Base-by-base conservation (phyloP, 495 filamentous ascomycete species). In the Lichenothelia convexa region DNA sequence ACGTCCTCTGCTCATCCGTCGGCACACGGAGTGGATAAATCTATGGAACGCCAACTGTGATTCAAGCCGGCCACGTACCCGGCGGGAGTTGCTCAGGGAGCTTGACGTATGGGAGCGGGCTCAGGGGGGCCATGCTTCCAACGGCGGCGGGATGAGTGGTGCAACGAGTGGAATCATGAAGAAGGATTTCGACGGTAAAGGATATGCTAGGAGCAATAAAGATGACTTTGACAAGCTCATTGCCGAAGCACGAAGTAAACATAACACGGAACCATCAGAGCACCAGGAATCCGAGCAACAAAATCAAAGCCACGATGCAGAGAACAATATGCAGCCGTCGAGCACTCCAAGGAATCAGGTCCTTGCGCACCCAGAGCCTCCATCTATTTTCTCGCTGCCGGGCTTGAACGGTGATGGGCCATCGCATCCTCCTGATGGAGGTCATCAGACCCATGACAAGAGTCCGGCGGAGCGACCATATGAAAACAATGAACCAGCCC, bases 11-110 rank as follows among this genome's bases (percentile, higher is more conserved):
- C 54, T 95, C 18, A 75, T 89, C 48, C 68, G 65, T 45, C 68
- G 89, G 39, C 85, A 95, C 45, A 80, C 68, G 1, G 89, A 99
- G 58, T 99, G 85, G 85, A 64, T 87, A 45, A 94, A 86, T 30
- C 51, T 95, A 18, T 94, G 82, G 76, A 99, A 99, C 52, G 82
- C 91, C 11, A 95, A 95, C 45, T 87, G 82, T 55, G 89, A 99
- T 53, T 77, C 83, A 2, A 68, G 64, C 36, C 58, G 55, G 3
- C 83, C 81, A 1, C 77, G 78, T 47, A 57, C 63, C 4, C 82
- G 80, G 44, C 52, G 59, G 3, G 75, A 87, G 32, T 48, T 97
- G 5, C 50, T 89, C 20, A 66, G 65, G 4, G 87, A 93, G 38
- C 49, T 97, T 13, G 76, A 85, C 18, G 47, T 67, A 2, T 94